Conservation (phyloP, 257 asterid genomes). For the Primulina huaijiensis region DNA sequence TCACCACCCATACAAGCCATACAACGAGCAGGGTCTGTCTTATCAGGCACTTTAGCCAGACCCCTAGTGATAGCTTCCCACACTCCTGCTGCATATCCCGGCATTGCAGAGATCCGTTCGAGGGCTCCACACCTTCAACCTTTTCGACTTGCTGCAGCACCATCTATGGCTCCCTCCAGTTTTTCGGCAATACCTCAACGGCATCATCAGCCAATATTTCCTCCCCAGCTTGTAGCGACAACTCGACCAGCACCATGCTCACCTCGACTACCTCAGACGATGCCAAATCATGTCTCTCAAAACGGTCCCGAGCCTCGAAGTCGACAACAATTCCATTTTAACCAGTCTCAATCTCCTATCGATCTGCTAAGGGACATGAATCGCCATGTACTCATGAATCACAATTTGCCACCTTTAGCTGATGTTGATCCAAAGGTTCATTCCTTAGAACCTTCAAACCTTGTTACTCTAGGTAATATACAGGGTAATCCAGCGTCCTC, state of each 20-base stretch:
- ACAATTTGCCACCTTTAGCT: constrained; percentile 6
- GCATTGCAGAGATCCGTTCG: constrained; percentile 41
- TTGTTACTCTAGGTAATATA: constrained; percentile 27
- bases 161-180: constrained; percentile 13
- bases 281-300: constrained; percentile 16
- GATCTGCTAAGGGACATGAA: constrained; percentile 22
- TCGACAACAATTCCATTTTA: constrained; percentile 4
- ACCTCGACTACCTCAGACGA: constrained; percentile 9
- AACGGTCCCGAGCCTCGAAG: constrained; percentile 16
- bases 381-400: constrained; percentile 1
- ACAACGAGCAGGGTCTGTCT: constrained; percentile 35
- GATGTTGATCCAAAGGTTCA: constrained; percentile 24
- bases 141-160: constrained; percentile 39
- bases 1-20: constrained; percentile 24
- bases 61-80: constrained; percentile 59
- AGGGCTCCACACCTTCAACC: constrained; percentile 52
- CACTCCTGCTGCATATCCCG: constrained; percentile 40
- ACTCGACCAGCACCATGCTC: constrained; percentile 7
- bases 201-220: constrained; percentile 29
- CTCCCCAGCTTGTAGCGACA: constrained; percentile 13
- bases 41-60: constrained; percentile 38
- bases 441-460: constrained; percentile 34
- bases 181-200: constrained; percentile 13
- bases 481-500: constrained; percentile 29
- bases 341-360: constrained; percentile 8